phyloP scores from a whole-genome alignment of 352 stramenopile species.

The Phytophthora palmivora region DNA sequence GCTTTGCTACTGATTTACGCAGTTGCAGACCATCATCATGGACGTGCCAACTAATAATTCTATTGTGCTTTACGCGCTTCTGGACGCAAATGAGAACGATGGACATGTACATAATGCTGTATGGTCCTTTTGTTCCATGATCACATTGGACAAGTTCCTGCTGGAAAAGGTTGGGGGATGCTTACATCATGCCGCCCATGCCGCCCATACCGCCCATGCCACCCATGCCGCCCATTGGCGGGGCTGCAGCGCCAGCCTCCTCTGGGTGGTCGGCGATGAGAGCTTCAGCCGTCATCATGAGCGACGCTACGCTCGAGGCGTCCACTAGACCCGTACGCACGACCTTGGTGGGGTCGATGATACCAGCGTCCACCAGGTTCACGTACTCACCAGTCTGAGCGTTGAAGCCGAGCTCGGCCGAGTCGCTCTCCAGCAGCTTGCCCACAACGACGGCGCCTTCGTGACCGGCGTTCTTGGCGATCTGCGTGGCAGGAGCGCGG shows the following conservation, averaged over 20 bases:
- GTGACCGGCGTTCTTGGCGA: slow-evolving; percentile 98
- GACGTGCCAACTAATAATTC: slow-evolving; percentile 47
- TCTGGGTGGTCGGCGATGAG: slow-evolving; percentile 97
- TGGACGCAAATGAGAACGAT: slow-evolving; percentile 33
- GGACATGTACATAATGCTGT: slow-evolving; percentile 13
- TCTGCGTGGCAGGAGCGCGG: slow-evolving; percentile 95
- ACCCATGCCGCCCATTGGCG: slow-evolving; percentile 85
- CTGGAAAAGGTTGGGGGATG: slow-evolving; percentile 16
- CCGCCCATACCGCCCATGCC: slow-evolving; percentile 86
- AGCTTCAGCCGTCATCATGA: slow-evolving; percentile 99
- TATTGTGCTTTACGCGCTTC: slow-evolving; percentile 45
- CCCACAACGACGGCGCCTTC: slow-evolving; percentile 99
- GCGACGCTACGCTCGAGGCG: slow-evolving; percentile 97
- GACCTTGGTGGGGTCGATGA: slow-evolving; percentile 99
- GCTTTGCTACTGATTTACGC: slow-evolving; percentile 19
- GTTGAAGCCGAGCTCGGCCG: slow-evolving; percentile 96
- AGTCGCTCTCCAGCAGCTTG: slow-evolving; percentile 97
- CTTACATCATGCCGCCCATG: slow-evolving; percentile 89
- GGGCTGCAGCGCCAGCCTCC: slow-evolving; percentile 65
- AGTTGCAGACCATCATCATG: slow-evolving; percentile 28
- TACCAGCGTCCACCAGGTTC: slow-evolving; percentile 98
- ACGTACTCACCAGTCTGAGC: slow-evolving; percentile 97
- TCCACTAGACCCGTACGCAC: slow-evolving; percentile 98
- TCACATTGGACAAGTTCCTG: slow-evolving; percentile 22
- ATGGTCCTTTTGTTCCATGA: slow-evolving; percentile 33